Conservation (phyloP, 2,329 filamentous ascomycete species). For the Byssochlamys sp. region DNA sequence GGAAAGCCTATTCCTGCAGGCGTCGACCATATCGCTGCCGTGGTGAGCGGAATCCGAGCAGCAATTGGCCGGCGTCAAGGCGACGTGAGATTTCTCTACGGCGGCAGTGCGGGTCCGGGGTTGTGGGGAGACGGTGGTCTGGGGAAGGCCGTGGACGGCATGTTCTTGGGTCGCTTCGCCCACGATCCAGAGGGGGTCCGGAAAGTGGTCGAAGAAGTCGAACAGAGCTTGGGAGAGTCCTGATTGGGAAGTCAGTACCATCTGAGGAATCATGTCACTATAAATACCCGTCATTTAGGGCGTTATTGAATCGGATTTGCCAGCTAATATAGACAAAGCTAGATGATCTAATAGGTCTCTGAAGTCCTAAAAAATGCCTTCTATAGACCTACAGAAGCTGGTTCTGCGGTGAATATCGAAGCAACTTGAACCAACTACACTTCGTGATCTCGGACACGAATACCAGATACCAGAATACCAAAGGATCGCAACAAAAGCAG, state of each 20-base stretch:
- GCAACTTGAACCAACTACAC: too few species aligned
- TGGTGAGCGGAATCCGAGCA: slow-evolving; percentile 54
- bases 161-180: slow-evolving; percentile 73
- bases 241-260: background rate
- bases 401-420: too few species aligned
- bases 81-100: slow-evolving; percentile 63
- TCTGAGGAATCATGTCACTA: too few species aligned
- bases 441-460: too few species aligned
- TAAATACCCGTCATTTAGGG: too few species aligned
- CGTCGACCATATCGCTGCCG: slow-evolving; percentile 61
- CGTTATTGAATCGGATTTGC: too few species aligned
- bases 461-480: too few species aligned
- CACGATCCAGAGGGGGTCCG: slow-evolving; percentile 65
- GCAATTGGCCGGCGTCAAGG: slow-evolving; percentile 48
- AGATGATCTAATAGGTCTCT: too few species aligned
- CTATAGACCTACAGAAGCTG: too few species aligned
- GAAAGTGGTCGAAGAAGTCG: slow-evolving; percentile 63
- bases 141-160: slow-evolving; percentile 61
- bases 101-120: slow-evolving; percentile 72
- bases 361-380: too few species aligned
- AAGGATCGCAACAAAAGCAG: too few species aligned
- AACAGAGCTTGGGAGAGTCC: slow-evolving; percentile 27
- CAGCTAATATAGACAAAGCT: too few species aligned
- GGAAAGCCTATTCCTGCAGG: slow-evolving; percentile 63
- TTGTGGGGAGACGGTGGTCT: slow-evolving; percentile 51